Percentiles rank a stretch among this genome's conserved stretches.
These are phyloP conservation scores for Diaporthe velutina DNA, from an alignment of 2,329 filamentous ascomycete species.

Conservation along the genomic window DNA sequence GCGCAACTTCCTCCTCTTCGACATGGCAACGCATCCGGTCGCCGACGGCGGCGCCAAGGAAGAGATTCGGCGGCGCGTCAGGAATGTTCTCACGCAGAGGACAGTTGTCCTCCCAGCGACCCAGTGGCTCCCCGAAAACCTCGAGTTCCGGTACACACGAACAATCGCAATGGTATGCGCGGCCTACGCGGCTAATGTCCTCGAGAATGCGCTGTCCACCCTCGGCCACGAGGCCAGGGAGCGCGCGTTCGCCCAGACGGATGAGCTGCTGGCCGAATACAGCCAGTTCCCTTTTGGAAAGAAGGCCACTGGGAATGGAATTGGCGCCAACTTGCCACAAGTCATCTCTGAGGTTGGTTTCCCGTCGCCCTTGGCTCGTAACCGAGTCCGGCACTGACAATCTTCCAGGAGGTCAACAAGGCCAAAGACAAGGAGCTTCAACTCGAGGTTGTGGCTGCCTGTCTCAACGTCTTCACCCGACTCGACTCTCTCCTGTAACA, in stretches of 20 bases:
- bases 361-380: conserved; percentile 42
- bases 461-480: conserved; percentile 95
- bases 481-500: conserved; percentile 92
- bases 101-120: conserved; percentile 90
- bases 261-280: conserved; percentile 95
- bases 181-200: conserved; percentile 96
- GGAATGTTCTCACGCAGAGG: conserved; percentile 91
- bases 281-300: conserved; percentile 97
- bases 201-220: conserved; percentile 96
- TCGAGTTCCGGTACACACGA: conserved; percentile 93
- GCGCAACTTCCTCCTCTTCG: conserved; percentile 98
- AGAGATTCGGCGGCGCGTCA: conserved; percentile 92
- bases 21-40: conserved; percentile 99
- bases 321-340: conserved; percentile 92
- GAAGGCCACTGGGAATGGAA: conserved; percentile 82
- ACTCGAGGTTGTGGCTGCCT: conserved; percentile 96
- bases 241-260: conserved; percentile 95
- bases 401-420: conserved; percentile 78
- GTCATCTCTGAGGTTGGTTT: conserved; percentile 77
- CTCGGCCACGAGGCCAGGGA: conserved; percentile 95
- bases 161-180: conserved; percentile 98
- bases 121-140: conserved; percentile 92
- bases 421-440: conserved; percentile 95
- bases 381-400: conserved; percentile 39
- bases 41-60: conserved; percentile 97